phyloP scores from a whole-genome alignment of 78 protist genomes.

The Pelomyxa schiedti region DNA sequence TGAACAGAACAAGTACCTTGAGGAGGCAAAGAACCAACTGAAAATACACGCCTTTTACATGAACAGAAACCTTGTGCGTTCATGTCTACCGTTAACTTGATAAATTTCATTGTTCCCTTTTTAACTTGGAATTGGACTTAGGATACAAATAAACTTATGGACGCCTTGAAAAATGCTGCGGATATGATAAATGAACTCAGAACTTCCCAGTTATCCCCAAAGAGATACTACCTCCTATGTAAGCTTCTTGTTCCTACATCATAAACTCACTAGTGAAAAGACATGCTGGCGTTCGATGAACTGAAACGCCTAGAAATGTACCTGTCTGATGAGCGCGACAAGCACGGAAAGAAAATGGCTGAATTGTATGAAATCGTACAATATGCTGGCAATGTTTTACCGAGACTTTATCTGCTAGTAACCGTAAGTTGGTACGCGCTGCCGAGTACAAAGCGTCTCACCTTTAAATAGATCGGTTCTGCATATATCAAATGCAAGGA shows the following conservation, averaged over 20 bases:
- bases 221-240: slow-evolving; percentile 86
- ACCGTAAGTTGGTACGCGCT: slow-evolving; percentile 16
- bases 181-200: slow-evolving; percentile 80
- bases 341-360: slow-evolving; percentile 40
- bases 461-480: slow-evolving; percentile 57
- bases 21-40: slow-evolving; percentile 48
- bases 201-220: slow-evolving; percentile 79
- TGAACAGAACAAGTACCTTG: slow-evolving; percentile 49
- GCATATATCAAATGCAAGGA: slow-evolving; percentile 75
- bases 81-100: neutral
- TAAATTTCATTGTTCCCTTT: neutral
- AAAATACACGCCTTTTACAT: slow-evolving; percentile 62
- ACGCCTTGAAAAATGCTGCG: slow-evolving; percentile 76
- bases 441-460: neutral
- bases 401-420: slow-evolving; percentile 78
- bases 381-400: slow-evolving; percentile 90
- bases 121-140: neutral
- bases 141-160: slow-evolving; percentile 67
- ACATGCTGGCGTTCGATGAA: slow-evolving; percentile 74
- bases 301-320: slow-evolving; percentile 68
- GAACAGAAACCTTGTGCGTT: slow-evolving; percentile 57
- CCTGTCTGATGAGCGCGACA: slow-evolving; percentile 60
- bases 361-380: slow-evolving; percentile 93
- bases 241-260: neutral
- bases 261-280: slow-evolving; percentile 4